These are phyloP conservation scores for Rosa multiflora DNA, from an alignment of 306 rosid species.

Conservation along the genomic window DNA sequence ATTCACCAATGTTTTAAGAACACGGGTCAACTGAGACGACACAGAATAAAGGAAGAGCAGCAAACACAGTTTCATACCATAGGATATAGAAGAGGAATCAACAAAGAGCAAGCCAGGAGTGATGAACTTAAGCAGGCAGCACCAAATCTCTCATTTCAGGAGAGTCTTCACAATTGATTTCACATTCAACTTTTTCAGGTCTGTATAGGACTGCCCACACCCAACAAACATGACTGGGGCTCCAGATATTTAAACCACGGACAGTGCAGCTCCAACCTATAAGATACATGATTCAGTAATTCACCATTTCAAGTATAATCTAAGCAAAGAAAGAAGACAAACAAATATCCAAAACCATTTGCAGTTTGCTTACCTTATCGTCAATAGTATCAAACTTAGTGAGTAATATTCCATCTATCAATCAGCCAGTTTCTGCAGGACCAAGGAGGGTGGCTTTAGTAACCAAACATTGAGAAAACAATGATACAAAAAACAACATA, in stretches of 20 bases:
- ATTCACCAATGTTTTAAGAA: constrained; percentile 19
- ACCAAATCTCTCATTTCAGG: constrained; percentile 49
- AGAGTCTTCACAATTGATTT: constrained; percentile 91
- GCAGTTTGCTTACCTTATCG: constrained; percentile 65
- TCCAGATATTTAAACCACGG: constrained; percentile 95
- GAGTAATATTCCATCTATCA: constrained; percentile 94
- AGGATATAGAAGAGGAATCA: not conserved
- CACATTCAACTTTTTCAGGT: constrained; percentile 86
- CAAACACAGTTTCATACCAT: constrained; percentile 30
- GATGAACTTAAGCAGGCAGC: not conserved
- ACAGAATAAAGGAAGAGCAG: constrained; percentile 17
- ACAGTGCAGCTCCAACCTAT: constrained; percentile 97
- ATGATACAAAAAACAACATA: not conserved
- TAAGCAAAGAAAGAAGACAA: not conserved
- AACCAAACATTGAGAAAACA: constrained; percentile 3
- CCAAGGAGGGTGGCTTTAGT: constrained; percentile 7
- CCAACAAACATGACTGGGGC: constrained; percentile 98
- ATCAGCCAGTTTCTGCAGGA: constrained; percentile 82
- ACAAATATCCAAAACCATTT: not conserved
- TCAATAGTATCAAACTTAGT: constrained; percentile 94
- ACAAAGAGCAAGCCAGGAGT: not conserved
- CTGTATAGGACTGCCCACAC: constrained; percentile 93
- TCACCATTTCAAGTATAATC: not conserved
- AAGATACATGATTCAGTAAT: constrained; percentile 12
- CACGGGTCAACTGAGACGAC: constrained; percentile 22